Base-by-base conservation (phyloP, 1,284 basidiomycete genomes). In the Laetiporus sulphureus region DNA sequence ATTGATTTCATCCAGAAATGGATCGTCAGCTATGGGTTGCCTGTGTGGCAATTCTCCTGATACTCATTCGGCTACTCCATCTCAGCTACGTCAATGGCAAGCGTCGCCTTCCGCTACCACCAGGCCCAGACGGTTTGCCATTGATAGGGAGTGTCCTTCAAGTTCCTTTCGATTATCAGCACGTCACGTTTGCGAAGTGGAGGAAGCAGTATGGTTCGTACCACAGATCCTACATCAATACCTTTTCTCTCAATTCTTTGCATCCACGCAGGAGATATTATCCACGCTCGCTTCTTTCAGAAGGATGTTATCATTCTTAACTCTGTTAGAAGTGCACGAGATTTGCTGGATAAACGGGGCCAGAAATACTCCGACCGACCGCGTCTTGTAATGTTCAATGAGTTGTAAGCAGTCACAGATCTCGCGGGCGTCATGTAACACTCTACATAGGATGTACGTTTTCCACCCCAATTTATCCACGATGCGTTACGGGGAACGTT, bases 131-230 rank as follows among this genome's bases (percentile, higher is more conserved):
- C 30, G 60, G 62, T 8, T 51, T 63, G 11, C 71, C 71, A 1
- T 49, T 73, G 45, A 55, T 75, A 22, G 73, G 73, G 3, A 75
- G 73, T 46, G 50, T 62, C 24, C 61, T 67, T 18, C 70, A 73
- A 42, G 60, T 75, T 41, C 60, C 67, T 2, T 31, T 42, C 3
- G 45, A 47, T 11, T 52, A 62, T 33, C 64, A 64, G 43, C 63
- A 68, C 41, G 46, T 63, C 36, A 55, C 51, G 18, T 75, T 73
- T 44, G 48, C 46, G 11, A 27, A 48, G 22, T 62, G 57, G 57
- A 50, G 49, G 15, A 44, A 37, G 16, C 24, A 24, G 23, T 58
- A 52, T 30, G 57, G 56, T 58, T 45, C 8, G 42, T 13, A 24
- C 8, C 10, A 18, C 25, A n/a, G 15, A 20, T 18, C 8, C 32